A percentile compares a stretch with the other conserved stretches of the same genome.
Conservation (phyloP, 352 stramenopile species). For the Pythium rishiriense region DNA sequence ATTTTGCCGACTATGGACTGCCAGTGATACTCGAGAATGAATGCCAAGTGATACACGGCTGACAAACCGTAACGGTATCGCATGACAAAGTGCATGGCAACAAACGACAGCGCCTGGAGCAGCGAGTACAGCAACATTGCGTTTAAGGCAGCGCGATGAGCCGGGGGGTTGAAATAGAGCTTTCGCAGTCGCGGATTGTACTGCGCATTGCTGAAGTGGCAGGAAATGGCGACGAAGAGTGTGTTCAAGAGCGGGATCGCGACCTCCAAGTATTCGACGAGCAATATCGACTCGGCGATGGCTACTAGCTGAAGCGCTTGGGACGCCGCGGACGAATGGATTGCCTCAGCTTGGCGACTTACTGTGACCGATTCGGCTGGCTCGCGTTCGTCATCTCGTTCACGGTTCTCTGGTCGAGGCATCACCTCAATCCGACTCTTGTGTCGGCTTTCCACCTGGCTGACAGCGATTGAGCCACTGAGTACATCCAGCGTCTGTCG, state of each 20-base stretch:
- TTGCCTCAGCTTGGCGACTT: background rate
- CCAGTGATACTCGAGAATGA: conserved; percentile 26
- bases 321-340: background rate
- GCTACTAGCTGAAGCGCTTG: conserved; percentile 13
- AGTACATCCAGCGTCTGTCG: background rate
- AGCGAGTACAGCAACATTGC: conserved; percentile 27
- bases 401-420: too few relatives aligned
- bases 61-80: conserved; percentile 23
- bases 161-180: conserved; percentile 8
- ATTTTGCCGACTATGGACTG: conserved; percentile 26
- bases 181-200: conserved; percentile 20
- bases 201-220: conserved; percentile 1
- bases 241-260: conserved; percentile 25
- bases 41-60: conserved; percentile 24
- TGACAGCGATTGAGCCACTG: too few relatives aligned
- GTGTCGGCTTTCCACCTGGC: too few relatives aligned
- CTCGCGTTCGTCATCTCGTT: background rate
- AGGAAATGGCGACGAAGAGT: conserved; percentile 20
- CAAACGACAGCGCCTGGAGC: conserved; percentile 20
- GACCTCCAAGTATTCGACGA: conserved; percentile 33
- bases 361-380: background rate
- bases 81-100: conserved; percentile 27
- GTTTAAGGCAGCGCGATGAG: background rate
- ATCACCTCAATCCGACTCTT: background rate
- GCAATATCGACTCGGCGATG: conserved; percentile 28